Percentiles rank a stretch among this genome's conserved stretches.
These are phyloP conservation scores for Penicillium soppii DNA, from an alignment of 495 filamentous ascomycete species.

Conservation along the genomic window DNA sequence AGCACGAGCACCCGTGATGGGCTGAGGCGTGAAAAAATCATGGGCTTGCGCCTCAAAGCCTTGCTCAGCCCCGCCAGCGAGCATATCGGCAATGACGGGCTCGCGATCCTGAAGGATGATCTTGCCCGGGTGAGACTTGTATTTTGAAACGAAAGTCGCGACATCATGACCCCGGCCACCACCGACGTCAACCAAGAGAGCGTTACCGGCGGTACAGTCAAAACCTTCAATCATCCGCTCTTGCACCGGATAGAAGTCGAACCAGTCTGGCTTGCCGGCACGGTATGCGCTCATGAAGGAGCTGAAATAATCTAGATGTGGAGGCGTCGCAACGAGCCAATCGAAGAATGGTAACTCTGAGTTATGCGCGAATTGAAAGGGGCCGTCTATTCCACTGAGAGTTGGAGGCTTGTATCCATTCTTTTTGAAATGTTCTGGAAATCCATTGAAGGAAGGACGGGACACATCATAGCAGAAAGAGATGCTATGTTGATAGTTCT, in stretches of 20 bases:
- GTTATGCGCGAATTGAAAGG: slow-evolving; percentile 31
- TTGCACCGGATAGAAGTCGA: slow-evolving; percentile 50
- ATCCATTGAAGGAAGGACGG: slow-evolving; percentile 23
- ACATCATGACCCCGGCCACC: slow-evolving; percentile 52
- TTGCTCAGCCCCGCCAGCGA: slow-evolving; percentile 4
- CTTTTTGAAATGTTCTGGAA: slow-evolving; percentile 30
- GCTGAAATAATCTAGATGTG: slow-evolving; percentile 21
- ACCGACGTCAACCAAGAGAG: slow-evolving; percentile 57
- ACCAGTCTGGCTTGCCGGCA: slow-evolving; percentile 44
- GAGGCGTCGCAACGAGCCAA: slow-evolving; percentile 24
- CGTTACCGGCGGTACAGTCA: slow-evolving; percentile 15
- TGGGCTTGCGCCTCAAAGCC: slow-evolving; percentile 26
- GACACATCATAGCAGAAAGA: slow-evolving; percentile 25
- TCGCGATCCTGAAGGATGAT: slow-evolving; percentile 51
- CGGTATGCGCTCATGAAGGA: slow-evolving; percentile 44
- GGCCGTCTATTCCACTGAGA: slow-evolving; percentile 19
- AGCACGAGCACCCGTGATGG: slow-evolving; percentile 37
- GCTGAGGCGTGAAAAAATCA: slow-evolving; percentile 55
- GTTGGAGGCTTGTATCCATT: slow-evolving; percentile 27
- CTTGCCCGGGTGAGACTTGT: slow-evolving; percentile 31
- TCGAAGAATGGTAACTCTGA: slow-evolving; percentile 26
- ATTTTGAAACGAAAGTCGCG: slow-evolving; percentile 30
- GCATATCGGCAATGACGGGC: slow-evolving; percentile 36
- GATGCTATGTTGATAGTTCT: slow-evolving; percentile 28
- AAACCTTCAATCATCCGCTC: slow-evolving; percentile 27